Evolutionary conservation across 768 basidiomycete genomes (phyloP), one percentile per base, ranked within the genome.

Genomic region (Leccinum disarticulatum): DNA sequence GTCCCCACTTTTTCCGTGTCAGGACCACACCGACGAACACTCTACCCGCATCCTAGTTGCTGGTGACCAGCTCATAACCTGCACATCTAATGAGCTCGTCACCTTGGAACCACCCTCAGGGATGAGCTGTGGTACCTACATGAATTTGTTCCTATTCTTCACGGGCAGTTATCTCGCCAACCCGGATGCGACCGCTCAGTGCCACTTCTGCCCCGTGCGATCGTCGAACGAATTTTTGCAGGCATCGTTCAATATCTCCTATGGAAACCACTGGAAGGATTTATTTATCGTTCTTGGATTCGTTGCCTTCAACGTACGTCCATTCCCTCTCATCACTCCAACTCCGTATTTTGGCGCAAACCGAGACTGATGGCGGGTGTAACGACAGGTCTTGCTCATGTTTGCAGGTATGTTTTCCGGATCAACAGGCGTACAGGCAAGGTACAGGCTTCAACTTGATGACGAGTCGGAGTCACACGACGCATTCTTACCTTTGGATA

Each of bases 161-260:
- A 75, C 77, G 4, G 83, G 87, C 0, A 87, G 88, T 9, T 86
- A 85, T 62, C 70, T 90, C 30, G 65, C 76, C 25, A 81, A 88
- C 63, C 77, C 83, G 1, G 69, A 79, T n/a, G 82, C 85, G 4
- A 80, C 81, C 0, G 59, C 72, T 15, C 71, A 66, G 48, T 91
- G 88, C 68, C 58, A 77, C 22, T 87, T 83, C 71, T 89, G 88
- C 62, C 73, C 82, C 1, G 77, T 78, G 30, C 64, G 76, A 7
- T 80, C 76, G 5, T 86, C 86, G 4, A 80, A 88, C 64, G 67
- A 80, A 52, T 77, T 73, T 67, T 30, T 63, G 54, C 51, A 48
- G 14, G 25, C 30, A n/a, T 19, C 4, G 2, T 56, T 54, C 46
- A 56, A 58, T 19, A 41, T 66, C 7, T 56, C 56, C 11, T 64